These are phyloP conservation scores for Pseudogymnoascus pannorum DNA, from an alignment of 2,329 filamentous ascomycete genomes.

Conservation along the genomic window DNA sequence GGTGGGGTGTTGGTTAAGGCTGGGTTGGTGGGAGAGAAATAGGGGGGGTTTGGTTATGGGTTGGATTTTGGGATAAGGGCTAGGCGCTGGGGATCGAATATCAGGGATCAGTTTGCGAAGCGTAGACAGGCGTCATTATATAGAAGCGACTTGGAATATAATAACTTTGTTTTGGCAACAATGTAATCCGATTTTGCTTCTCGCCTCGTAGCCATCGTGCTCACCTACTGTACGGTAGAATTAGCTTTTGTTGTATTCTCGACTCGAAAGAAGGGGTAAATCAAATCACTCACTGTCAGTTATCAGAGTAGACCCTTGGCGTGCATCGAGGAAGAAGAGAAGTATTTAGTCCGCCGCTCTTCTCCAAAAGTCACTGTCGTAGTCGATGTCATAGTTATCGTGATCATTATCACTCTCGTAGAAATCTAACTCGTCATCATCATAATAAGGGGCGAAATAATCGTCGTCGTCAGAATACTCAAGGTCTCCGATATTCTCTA, in stretches of 20 bases:
- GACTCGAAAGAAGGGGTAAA: slow-evolving; percentile 12
- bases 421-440: neutral
- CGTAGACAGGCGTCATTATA: neutral
- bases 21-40: neutral
- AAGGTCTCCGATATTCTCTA: slow-evolving; percentile 14
- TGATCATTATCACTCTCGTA: slow-evolving; percentile 6
- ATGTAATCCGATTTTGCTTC: slow-evolving; percentile 29
- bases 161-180: slow-evolving; percentile 23
- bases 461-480: neutral
- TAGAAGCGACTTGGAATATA: neutral
- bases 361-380: slow-evolving; percentile 14
- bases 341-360: slow-evolving; percentile 12
- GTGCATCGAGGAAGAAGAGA: slow-evolving; percentile 6
- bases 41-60: neutral
- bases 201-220: neutral
- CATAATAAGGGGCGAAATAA: slow-evolving; percentile 6
- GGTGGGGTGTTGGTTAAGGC: neutral
- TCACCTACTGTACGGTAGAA: slow-evolving; percentile 10
- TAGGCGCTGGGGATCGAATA: neutral
- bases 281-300: slow-evolving; percentile 12
- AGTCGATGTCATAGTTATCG: slow-evolving; percentile 10
- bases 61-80: neutral
- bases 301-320: slow-evolving; percentile 10
- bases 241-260: slow-evolving; percentile 13
- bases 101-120: neutral